Evolutionary conservation across 306 rosid genomes (phyloP).

Genomic region (Canavalia gladiata): DNA sequence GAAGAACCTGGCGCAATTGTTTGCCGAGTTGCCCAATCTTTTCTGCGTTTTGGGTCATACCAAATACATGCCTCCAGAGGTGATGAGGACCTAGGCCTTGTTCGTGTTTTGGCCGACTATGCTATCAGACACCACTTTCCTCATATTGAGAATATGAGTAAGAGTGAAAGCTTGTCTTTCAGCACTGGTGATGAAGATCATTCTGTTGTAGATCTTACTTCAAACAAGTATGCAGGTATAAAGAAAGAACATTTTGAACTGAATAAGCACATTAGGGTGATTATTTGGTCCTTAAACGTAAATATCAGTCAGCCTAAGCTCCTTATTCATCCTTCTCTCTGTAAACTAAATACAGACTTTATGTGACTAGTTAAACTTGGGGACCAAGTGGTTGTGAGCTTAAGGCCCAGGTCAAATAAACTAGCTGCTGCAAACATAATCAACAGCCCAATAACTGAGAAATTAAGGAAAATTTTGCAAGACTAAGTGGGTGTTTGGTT

Average conservation of each 20-base stretch:
- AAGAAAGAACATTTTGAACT: background rate
- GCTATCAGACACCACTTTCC: conserved; percentile 90
- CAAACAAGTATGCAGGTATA: conserved; percentile 97
- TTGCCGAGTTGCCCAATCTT: conserved; percentile 91
- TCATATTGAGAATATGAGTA: conserved; percentile 85
- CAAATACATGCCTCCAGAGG: conserved; percentile 92
- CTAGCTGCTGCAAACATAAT: background rate
- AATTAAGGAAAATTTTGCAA: background rate
- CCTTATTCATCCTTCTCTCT: background rate
- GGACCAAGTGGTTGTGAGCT: background rate
- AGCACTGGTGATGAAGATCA: conserved; percentile 78
- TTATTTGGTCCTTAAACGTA: conserved; percentile 23
- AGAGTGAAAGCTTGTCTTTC: conserved; percentile 88
- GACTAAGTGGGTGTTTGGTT: background rate
- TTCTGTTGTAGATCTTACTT: conserved; percentile 92
- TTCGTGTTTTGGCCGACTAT: conserved; percentile 87
- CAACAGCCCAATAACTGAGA: background rate
- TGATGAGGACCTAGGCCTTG: conserved; percentile 77
- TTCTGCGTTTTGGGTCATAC: conserved; percentile 95
- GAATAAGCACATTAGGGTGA: conserved; percentile 34
- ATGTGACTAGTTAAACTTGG: conserved; percentile 10
- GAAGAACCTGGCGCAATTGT: conserved; percentile 98
- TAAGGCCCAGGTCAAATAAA: background rate
- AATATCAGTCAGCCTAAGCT: conserved; percentile 3
- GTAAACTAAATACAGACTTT: conserved; percentile 19